phyloP scores from a whole-genome alignment of 139 green algal species.

The Coelastrella sp. region DNA sequence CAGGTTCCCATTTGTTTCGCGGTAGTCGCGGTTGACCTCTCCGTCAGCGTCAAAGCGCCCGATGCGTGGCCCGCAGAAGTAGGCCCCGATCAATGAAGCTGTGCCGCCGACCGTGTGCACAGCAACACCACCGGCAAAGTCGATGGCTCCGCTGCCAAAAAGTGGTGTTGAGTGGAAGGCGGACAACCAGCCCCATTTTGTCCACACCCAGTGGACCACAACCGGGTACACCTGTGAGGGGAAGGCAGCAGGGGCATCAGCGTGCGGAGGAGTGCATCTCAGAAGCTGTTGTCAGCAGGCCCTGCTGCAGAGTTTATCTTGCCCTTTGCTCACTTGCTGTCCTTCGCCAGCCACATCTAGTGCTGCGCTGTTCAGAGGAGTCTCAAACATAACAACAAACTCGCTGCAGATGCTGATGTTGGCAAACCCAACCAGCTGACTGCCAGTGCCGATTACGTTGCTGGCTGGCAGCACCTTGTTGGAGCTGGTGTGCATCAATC shows the following conservation, averaged over 20 bases:
- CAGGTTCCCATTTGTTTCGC: slow-evolving; percentile 79
- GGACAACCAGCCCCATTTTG: slow-evolving; percentile 61
- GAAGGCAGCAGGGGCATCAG: background rate
- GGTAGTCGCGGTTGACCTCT: slow-evolving; percentile 70
- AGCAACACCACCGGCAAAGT: slow-evolving; percentile 65
- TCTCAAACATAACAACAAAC: no score
- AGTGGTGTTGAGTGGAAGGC: slow-evolving; percentile 10
- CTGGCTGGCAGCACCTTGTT: no score
- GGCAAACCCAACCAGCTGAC: no score
- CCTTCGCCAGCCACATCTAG: no score
- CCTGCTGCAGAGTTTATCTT: no score
- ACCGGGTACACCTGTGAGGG: slow-evolving; percentile 50
- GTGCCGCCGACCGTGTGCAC: slow-evolving; percentile 79
- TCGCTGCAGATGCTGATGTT: no score
- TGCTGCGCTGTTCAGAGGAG: no score
- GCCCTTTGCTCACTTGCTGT: no score
- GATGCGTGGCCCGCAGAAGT: slow-evolving; percentile 89
- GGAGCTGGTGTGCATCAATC: no score
- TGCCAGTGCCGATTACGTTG: no score
- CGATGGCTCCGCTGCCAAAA: slow-evolving; percentile 62
- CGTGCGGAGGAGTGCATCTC: no score
- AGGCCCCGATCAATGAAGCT: slow-evolving; percentile 82
- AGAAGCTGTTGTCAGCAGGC: no score
- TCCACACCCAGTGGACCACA: slow-evolving; percentile 64
- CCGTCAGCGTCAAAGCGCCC: slow-evolving; percentile 89